phyloP scores from a whole-genome alignment of 192 early-diverging fungal genomes.

The Borealophlyctis nickersoniae region DNA sequence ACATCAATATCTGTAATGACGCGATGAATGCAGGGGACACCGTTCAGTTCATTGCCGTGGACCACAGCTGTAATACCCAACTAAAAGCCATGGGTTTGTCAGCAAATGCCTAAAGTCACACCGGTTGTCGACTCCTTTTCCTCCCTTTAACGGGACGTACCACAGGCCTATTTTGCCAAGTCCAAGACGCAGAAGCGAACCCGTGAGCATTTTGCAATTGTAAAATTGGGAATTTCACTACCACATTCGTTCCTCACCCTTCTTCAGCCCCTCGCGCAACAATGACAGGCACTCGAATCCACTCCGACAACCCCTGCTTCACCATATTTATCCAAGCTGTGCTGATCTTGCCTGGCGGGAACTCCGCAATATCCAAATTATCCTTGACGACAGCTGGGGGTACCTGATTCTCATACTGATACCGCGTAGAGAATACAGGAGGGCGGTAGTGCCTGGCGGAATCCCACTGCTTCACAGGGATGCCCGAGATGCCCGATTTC shows the following conservation, averaged over 20 bases:
- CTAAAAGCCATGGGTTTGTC: background rate
- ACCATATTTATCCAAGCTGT: slow-evolving; percentile 72
- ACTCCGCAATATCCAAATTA: slow-evolving; percentile 60
- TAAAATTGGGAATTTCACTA: slow-evolving; percentile 5
- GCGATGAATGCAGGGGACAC: slow-evolving; percentile 85
- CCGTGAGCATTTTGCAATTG: too few species aligned
- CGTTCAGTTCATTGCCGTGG: slow-evolving; percentile 91
- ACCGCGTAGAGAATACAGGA: slow-evolving; percentile 44
- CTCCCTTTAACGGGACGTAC: slow-evolving; percentile 12
- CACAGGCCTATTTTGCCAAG: slow-evolving; percentile 27
- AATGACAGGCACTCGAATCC: slow-evolving; percentile 69
- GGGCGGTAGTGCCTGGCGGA: slow-evolving; percentile 52
- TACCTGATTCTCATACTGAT: slow-evolving; percentile 56
- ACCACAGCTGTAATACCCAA: slow-evolving; percentile 80
- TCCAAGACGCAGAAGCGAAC: too few species aligned
- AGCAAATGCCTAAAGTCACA: background rate
- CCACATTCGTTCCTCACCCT: too few species aligned
- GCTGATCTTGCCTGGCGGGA: slow-evolving; percentile 52
- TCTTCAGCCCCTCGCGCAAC: slow-evolving; percentile 66
- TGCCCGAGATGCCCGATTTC: slow-evolving; percentile 10
- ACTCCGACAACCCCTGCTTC: slow-evolving; percentile 62
- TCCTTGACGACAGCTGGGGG: slow-evolving; percentile 61
- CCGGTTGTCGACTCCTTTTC: too few species aligned
- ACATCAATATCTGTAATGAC: slow-evolving; percentile 78
- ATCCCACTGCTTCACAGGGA: slow-evolving; percentile 39